These are phyloP conservation scores for Pseudonectria buxi DNA, from an alignment of 2,329 filamentous ascomycete genomes.

Conservation along the genomic window DNA sequence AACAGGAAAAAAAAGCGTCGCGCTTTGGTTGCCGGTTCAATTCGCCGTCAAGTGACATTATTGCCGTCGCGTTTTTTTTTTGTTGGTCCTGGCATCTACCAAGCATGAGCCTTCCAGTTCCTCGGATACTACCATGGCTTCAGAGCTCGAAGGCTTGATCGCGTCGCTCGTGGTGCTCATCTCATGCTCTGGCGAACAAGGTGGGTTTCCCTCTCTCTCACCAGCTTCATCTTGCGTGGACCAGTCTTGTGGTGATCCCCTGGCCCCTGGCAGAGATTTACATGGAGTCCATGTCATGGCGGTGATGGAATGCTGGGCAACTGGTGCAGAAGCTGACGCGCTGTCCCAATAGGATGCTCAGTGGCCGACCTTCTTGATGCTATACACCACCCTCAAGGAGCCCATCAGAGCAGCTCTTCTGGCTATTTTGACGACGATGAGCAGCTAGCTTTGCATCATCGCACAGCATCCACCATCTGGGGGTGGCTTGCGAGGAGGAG, in stretches of 20 bases:
- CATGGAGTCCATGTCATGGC: neutral
- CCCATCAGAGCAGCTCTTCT: slow-evolving; percentile 8
- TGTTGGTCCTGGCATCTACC: slow-evolving; percentile 5
- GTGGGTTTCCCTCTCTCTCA: slow-evolving; percentile 18
- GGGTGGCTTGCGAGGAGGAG: slow-evolving; percentile 27
- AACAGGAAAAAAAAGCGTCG: slow-evolving; percentile 13
- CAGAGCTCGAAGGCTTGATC: slow-evolving; percentile 34
- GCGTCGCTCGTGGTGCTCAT: slow-evolving; percentile 30
- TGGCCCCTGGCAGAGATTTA: too few relatives aligned
- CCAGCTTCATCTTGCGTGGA: slow-evolving; percentile 1
- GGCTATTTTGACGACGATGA: slow-evolving; percentile 2
- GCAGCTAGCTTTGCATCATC: slow-evolving; percentile 14
- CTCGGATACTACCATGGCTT: slow-evolving; percentile 23
- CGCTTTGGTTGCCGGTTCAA: slow-evolving; percentile 22
- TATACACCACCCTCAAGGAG: slow-evolving; percentile 21
- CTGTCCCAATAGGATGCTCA: slow-evolving; percentile 21
- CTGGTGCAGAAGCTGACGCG: slow-evolving; percentile 3
- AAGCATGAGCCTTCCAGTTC: slow-evolving; percentile 21
- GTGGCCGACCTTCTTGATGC: slow-evolving; percentile 26
- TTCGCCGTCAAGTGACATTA: slow-evolving; percentile 18
- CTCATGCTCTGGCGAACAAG: slow-evolving; percentile 32
- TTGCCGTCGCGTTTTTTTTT: slow-evolving; percentile 14
- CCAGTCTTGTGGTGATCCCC: neutral
- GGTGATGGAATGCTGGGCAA: neutral
- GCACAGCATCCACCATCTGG: slow-evolving; percentile 29